Base-by-base conservation (phyloP, 2,329 filamentous ascomycete genomes). In the Monosporascus sp. region DNA sequence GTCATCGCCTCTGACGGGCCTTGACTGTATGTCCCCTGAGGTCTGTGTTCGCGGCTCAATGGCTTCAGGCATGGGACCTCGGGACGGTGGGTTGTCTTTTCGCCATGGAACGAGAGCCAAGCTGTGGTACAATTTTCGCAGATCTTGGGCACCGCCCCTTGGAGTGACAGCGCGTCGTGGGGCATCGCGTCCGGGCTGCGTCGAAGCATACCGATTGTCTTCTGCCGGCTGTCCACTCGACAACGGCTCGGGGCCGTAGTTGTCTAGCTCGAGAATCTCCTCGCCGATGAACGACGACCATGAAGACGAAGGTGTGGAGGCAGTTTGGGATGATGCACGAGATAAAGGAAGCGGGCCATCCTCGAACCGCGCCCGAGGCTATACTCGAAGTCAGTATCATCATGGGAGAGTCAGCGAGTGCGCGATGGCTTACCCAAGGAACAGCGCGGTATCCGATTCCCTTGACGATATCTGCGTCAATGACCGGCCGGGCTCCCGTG, bases 401-500 rank as follows among this genome's bases (percentile, higher is more conserved):
- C 9, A 14, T 24, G 22, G 38, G 24, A 43, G 11, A 35, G 31
- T 22, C 4, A 37, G n/a, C 38, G n/a, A 52, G 41, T 27, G 40
- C n/a, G 7, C 38, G 37, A 49, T 44, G 37, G 58, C 66, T 59
- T 63, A 77, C 75, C 60, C 64, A 55, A 11, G 71, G 68, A 17
- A 70, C 65, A 20, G 70, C 52, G 17, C 71, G 68, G 44, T 68
- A 65, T 4, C 77, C 76, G 17, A 80, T 66, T 5, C 71, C 66
- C 50, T 61, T 69, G 27, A 79, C 53, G 11, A 75, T 52, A 1
- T 64, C 57, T 16, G 68, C 71, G 54, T 77, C 64, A 14, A 70
- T 63, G 5, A 79, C 54, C 1, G 79, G 80, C n/a, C 79, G 68
- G 7, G 64, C 61, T 26, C 72, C 62, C 37, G 71, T 50, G 6